Base-by-base conservation (phyloP, 2,329 filamentous ascomycete species). In the Penicillium sp. region DNA sequence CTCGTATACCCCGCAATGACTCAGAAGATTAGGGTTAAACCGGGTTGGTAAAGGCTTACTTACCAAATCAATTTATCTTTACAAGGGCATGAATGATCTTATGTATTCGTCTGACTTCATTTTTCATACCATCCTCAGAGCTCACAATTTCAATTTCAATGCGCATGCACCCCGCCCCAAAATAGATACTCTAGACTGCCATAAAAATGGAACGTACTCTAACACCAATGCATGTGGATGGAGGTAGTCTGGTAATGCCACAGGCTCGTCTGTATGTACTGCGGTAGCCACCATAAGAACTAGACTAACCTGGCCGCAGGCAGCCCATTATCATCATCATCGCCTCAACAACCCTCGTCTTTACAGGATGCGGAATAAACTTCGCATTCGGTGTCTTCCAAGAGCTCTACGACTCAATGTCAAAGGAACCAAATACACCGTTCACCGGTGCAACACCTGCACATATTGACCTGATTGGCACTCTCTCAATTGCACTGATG, bases 321-420 rank as follows among this genome's bases (percentile, higher is more conserved):
- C 58, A 62, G 25, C 43, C 60, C 11, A 37, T 43, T 4, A 38
- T 60, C 12, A 51, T 61, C n/a, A 33, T 60, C 4, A 19, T 44
- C 16, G 48, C 61, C 14, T 63, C 61, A 10, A 62, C 60, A 9
- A 42, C 61, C 2, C 54, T 73, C 9, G 68, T 69, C 11, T 72
- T 73, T 43, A 74, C 69, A 33, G 65, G 63, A 44, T 73, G 72
- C 44, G 73, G 72, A 22, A 66, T 75, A 19, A 71, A 69, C 43
- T 77, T 77, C 50, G 67, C 70, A 10, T 76, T 75, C 38, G 74
- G 74, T 31, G 70, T 77, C 36, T 76, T 74, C 43, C 73, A 76
- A 63, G 73, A 69, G 6, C 63, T 75, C 0, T 76, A 75, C 36
- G 72, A 75, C 45, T 62, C 65, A 4, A 63, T 75, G 59, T 59